Evolutionary conservation across 345 rosid genomes (phyloP).

Genomic region (Citrus inodora): DNA sequence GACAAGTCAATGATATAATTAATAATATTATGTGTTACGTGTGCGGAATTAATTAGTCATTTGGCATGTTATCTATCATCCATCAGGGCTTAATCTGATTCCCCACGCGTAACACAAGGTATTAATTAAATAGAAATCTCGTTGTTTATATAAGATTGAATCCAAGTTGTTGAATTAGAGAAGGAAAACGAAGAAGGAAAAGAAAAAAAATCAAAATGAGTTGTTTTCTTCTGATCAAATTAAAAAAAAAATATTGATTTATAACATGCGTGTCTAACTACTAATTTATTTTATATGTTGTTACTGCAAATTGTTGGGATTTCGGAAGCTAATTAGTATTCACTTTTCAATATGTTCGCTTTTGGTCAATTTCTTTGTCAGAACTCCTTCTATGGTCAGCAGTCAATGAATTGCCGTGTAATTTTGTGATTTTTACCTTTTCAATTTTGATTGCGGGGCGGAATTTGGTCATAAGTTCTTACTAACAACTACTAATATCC

Average conservation of each 20-base stretch:
- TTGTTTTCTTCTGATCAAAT: neutral
- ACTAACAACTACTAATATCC: neutral
- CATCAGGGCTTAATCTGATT: no score
- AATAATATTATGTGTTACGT: neutral
- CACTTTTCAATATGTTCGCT: neutral
- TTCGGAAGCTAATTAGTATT: neutral
- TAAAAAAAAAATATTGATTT: no score
- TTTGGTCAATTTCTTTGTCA: neutral
- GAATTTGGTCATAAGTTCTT: neutral
- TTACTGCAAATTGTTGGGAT: neutral
- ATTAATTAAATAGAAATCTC: no score
- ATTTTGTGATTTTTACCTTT: neutral
- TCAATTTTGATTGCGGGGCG: neutral
- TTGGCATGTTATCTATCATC: neutral
- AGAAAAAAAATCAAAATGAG: neutral
- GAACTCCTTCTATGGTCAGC: neutral
- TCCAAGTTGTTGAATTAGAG: neutral
- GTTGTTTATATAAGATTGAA: neutral
- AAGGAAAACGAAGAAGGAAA: neutral
- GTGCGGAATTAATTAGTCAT: neutral
- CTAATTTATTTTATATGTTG: neutral
- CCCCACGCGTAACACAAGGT: no score
- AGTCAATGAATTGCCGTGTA: neutral
- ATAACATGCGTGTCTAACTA: neutral
- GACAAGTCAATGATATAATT: neutral